These are phyloP conservation scores for Diophrys appendiculata DNA, from an alignment of 73 alveolate species.

Conservation along the genomic window DNA sequence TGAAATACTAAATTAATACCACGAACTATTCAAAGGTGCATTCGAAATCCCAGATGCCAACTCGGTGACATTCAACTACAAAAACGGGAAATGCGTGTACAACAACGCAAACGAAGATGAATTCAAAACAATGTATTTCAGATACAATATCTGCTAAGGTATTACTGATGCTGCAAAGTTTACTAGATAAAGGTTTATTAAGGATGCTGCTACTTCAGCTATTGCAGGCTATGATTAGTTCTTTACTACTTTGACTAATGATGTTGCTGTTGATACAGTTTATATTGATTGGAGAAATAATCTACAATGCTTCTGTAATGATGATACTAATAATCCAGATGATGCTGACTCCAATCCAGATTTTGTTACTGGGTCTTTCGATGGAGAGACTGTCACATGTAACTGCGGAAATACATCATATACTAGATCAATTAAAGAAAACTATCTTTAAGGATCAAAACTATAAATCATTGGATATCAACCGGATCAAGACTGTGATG, in stretches of 20 bases:
- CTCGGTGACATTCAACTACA: neutral
- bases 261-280: neutral
- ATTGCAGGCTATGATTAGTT: neutral
- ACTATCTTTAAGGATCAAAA: neutral
- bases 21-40: neutral
- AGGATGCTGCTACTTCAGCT: neutral
- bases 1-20: no score
- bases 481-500: neutral
- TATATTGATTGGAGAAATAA: neutral
- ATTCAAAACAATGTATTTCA: neutral
- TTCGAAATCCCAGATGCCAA: neutral
- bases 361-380: neutral
- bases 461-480: neutral
- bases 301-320: neutral
- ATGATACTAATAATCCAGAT: neutral
- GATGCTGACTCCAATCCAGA: neutral
- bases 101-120: neutral
- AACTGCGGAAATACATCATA: neutral
- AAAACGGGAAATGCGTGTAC: neutral
- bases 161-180: neutral
- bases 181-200: neutral
- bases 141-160: neutral
- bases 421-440: neutral
- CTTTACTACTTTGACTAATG: neutral
- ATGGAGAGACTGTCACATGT: neutral